phyloP scores from a whole-genome alignment of 306 rosid genomes.

The Ochetophila trinervis region DNA sequence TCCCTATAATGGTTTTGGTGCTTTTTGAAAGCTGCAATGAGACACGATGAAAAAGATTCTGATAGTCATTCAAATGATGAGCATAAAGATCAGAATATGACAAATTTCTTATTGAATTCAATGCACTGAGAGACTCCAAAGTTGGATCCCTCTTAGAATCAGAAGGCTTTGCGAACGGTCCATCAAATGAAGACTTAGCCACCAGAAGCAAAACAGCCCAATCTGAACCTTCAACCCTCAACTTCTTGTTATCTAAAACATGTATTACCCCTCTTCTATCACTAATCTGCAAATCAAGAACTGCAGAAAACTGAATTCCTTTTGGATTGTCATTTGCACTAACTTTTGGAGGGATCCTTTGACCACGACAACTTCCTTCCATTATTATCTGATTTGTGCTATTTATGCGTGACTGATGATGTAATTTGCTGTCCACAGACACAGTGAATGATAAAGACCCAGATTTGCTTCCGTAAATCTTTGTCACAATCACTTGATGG shows the following conservation, averaged over 20 bases:
- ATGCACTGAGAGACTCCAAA: constrained; percentile 50
- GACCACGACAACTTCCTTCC: constrained; percentile 74
- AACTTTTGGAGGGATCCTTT: constrained; percentile 43
- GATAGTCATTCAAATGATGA: constrained; percentile 75
- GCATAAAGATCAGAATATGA: constrained; percentile 67
- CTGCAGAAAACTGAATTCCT: constrained; percentile 74
- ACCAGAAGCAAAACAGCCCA: constrained; percentile 69
- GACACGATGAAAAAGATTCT: constrained; percentile 77
- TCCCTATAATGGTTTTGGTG: constrained; percentile 35
- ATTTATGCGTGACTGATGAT: constrained; percentile 39
- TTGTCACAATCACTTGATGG: constrained; percentile 73
- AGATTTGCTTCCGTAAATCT: constrained; percentile 65
- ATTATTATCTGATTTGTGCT: constrained; percentile 61
- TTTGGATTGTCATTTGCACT: constrained; percentile 45
- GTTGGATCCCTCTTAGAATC: constrained; percentile 78
- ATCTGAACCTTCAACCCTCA: constrained; percentile 72
- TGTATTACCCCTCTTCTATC: constrained; percentile 50
- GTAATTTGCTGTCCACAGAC: constrained; percentile 70
- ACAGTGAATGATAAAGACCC: constrained; percentile 66
- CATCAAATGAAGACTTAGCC: constrained; percentile 77
- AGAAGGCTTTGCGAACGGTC: constrained; percentile 70
- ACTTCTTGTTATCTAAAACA: constrained; percentile 60
- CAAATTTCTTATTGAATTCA: constrained; percentile 40
- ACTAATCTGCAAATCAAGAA: constrained; percentile 77
- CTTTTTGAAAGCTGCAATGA: constrained; percentile 76